Evolutionary conservation across 768 basidiomycete genomes (phyloP), one percentile per base, ranked within the genome.

Genomic region (Boletus reticuloceps): DNA sequence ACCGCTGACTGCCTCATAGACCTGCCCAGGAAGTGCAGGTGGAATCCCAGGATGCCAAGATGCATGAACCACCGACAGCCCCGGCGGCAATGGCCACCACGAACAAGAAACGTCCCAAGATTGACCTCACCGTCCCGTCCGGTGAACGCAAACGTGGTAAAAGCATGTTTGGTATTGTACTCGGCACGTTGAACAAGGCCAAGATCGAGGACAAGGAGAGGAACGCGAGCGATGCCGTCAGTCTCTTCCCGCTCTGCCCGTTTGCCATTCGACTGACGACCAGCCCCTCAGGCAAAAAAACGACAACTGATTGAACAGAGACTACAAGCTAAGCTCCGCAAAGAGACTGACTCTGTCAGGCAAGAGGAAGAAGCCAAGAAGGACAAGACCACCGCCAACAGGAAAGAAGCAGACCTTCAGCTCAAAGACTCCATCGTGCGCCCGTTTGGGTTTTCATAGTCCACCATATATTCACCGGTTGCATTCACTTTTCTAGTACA

Each of bases 181-280:
- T 93, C 54, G 89, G 89, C 50, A 93, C 90, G 60, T 81, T 93
- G 58, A 89, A 86, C 75, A 89, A 89, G 77, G 91, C 91, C 60
- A 91, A 91, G 76, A 85, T 81, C 61, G 90, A 93, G 76, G 90
- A 91, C 71, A 86, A 88, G 68, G 84, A 89, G 77, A 78, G 89
- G 56, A 89, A 80, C 67, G 85, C 86, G n/a, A 91, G 89, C 71
- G 90, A 93, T 64, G 89, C 90, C 64, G 90, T 91, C 56, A 69
- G 74, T 71, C 38, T 38, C 31, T 41, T 27, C 39, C 50, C 6
- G 6, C 19, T 45, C n/a, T 20, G 17, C 39, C 49, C 53, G 49
- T 37, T 38, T 5, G 13, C 38, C 44, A 27, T 43, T 39, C 14
- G 11, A 49, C 56, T 64, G 50, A 67, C 39, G 22, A 45, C 50